Evolutionary conservation across 202 grass and related monocot genomes (phyloP).

Genomic region (Panicum hallii): DNA sequence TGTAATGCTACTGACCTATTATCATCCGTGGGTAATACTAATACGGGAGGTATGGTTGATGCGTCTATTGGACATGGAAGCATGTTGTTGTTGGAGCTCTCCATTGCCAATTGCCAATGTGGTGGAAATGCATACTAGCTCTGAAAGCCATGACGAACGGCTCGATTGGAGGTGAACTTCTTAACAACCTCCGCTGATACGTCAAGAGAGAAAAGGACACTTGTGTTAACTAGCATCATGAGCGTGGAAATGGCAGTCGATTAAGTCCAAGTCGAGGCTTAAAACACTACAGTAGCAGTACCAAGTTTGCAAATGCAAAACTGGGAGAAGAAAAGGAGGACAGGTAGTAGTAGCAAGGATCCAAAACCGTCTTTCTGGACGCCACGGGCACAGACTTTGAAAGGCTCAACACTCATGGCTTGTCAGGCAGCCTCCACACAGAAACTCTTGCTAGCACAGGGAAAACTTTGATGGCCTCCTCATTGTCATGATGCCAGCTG

Average conservation of each 20-base stretch:
- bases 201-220: not conserved
- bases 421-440: not conserved
- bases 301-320: slow-evolving; percentile 1
- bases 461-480: slow-evolving; percentile 2
- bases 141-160: not conserved
- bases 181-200: not conserved
- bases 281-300: not conserved
- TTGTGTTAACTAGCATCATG: not conserved
- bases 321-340: not conserved
- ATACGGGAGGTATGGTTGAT: not conserved
- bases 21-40: not conserved
- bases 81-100: not conserved
- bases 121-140: not conserved
- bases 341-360: slow-evolving; percentile 12
- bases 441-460: slow-evolving; percentile 25
- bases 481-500: slow-evolving; percentile 30
- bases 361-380: slow-evolving; percentile 57
- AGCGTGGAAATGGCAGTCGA: not conserved
- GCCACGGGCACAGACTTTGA: slow-evolving; percentile 45
- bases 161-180: not conserved
- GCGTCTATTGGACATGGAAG: not conserved
- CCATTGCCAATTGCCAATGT: not conserved
- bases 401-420: slow-evolving; percentile 20
- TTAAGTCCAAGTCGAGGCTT: not conserved
- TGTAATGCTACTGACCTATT: not conserved